Evolutionary conservation across 2,329 filamentous ascomycete genomes (phyloP), one percentile per base, ranked within the genome.

Genomic region (Fusarium vanettenii): DNA sequence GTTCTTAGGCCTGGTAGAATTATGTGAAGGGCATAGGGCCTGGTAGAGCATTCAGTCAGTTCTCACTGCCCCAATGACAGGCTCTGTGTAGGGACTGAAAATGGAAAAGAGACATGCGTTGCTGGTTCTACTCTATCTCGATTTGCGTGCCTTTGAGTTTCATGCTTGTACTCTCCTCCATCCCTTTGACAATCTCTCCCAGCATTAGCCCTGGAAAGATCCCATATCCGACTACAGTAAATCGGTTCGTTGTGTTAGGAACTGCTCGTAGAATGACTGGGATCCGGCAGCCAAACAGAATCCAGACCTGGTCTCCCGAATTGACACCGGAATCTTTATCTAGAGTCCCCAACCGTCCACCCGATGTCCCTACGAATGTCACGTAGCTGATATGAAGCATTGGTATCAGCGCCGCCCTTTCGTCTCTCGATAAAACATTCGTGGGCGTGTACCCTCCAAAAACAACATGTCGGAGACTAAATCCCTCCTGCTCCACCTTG

Each of bases 271-370:
- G 35, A 48, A 67, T 16, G 5, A 63, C 29, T 2, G 65, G 65
- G 25, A 67, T 27, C 20, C 13, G 33, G 4, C 59, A 67, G 10
- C 65, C 65, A 57, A 67, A 63, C 16, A 67, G 5, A 29, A 67
- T 31, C 65, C 65, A 67, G 14, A 67, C 25, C 59, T 67, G 45
- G 13, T 67, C 59, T 18, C 59, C 37, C 20, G 31, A 6, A 11
- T 18, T 52, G 41, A 41, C 43, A 13, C 16, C 29, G 2, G 13
- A 37, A 11, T 14, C n/a, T 3, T 20, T 14, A 29, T 33, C 9
- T 20, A 62, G 22, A 8, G 45, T 63, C 11, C 60, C 60, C 22
- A 63, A 5, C 20, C 60, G 18, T n/a, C 45, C 45, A 11, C 60
- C 45, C 6, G 31, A 18, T 20, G 60, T 63, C 13, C 45, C 45